Percentiles rank a stretch among this genome's conserved stretches.
Conservation (phyloP, 148 eudicot species). For the Suaeda aralocaspica region DNA sequence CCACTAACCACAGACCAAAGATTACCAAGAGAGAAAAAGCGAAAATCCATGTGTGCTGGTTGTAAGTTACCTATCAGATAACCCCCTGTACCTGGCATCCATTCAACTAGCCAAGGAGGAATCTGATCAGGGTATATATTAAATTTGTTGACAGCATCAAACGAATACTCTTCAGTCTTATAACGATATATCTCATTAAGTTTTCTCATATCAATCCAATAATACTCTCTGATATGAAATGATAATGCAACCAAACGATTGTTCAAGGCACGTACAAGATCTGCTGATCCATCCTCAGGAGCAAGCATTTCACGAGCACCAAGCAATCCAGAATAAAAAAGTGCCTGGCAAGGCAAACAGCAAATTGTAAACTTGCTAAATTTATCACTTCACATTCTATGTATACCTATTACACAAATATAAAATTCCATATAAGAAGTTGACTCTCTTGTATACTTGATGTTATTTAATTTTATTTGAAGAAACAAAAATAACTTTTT, state of each 20-base stretch:
- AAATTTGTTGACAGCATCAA: constrained; percentile 61
- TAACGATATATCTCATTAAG: constrained; percentile 62
- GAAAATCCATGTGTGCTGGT: constrained; percentile 64
- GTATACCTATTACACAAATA: too few relatives aligned
- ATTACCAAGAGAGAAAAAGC: constrained; percentile 59
- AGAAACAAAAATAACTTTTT: too few relatives aligned
- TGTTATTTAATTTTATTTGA: too few relatives aligned
- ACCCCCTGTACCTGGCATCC: constrained; percentile 60
- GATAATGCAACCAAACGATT: constrained; percentile 60
- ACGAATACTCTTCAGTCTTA: constrained; percentile 64
- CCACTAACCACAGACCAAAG: constrained; percentile 58
- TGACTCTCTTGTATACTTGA: too few relatives aligned
- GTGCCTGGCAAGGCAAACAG: constrained; percentile 33
- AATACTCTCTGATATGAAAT: constrained; percentile 57
- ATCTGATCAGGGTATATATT: constrained; percentile 71
- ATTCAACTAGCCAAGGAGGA: constrained; percentile 54
- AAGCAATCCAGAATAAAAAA: constrained; percentile 55
- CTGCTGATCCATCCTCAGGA: constrained; percentile 53
- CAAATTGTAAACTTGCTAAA: background rate
- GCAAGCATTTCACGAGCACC: constrained; percentile 59
- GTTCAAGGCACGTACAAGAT: constrained; percentile 44
- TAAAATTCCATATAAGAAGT: too few relatives aligned
- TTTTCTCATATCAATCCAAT: constrained; percentile 52
- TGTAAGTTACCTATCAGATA: constrained; percentile 58
- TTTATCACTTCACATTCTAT: background rate